phyloP scores from a whole-genome alignment of 2,329 filamentous ascomycete genomes.

The Lecanoromycetidae sp. region DNA sequence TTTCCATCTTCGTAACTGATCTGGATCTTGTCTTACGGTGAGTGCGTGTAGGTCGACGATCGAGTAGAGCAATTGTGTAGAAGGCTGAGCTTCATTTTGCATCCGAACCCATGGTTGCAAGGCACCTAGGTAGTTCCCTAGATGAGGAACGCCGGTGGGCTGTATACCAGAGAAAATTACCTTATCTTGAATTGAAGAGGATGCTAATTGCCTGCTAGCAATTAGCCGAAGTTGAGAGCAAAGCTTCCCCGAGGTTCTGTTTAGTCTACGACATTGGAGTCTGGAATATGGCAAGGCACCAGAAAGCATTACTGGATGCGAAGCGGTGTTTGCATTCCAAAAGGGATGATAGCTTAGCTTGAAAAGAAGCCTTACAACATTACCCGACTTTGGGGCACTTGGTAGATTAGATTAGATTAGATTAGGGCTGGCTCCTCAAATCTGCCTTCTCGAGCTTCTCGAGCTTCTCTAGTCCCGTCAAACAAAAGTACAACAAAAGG shows the following conservation, averaged over 20 bases:
- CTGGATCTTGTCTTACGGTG: constrained; percentile 59
- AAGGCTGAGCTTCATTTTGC: constrained; percentile 49
- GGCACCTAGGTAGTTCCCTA: constrained; percentile 92
- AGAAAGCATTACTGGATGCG: neutral
- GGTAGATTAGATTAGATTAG: too few relatives aligned
- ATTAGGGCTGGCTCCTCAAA: too few relatives aligned
- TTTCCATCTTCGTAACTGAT: constrained; percentile 50
- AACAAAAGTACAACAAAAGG: too few relatives aligned
- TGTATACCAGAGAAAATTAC: constrained; percentile 93
- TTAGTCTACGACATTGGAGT: neutral
- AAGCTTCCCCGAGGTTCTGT: neutral
- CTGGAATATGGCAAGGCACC: neutral
- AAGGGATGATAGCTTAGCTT: too few relatives aligned
- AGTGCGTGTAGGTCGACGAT: constrained; percentile 92
- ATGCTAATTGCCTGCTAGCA: neutral
- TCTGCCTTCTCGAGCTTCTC: too few relatives aligned
- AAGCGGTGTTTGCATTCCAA: too few relatives aligned
- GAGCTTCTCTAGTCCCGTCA: too few relatives aligned
- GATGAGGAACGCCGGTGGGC: constrained; percentile 82
- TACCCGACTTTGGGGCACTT: neutral
- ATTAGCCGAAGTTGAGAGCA: neutral
- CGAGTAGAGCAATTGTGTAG: constrained; percentile 62
- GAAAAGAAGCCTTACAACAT: too few relatives aligned
- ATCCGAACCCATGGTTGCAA: constrained; percentile 74
- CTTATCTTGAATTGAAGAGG: constrained; percentile 19